Percentiles rank a stretch among this genome's conserved stretches.
These are phyloP conservation scores for Cerioporus squamosus DNA, from an alignment of 1,284 basidiomycete genomes.

Conservation along the genomic window DNA sequence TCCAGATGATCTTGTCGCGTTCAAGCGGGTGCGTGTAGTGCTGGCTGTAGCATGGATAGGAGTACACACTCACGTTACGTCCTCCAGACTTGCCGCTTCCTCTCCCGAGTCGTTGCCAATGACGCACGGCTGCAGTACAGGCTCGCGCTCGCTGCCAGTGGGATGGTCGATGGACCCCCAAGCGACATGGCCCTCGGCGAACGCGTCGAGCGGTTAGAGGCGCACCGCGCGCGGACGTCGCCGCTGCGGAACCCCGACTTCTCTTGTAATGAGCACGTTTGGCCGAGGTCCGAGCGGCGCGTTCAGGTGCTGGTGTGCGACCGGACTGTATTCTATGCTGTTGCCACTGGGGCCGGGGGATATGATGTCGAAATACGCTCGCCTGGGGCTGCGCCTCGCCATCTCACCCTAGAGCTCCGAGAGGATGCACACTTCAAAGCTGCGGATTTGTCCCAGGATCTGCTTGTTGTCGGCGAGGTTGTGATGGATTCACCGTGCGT, in stretches of 20 bases:
- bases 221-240: neutral
- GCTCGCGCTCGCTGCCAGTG: constrained; percentile 3
- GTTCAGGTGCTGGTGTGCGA: constrained; percentile 8
- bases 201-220: neutral
- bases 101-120: neutral
- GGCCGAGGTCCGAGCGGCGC: neutral
- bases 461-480: neutral
- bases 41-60: no score
- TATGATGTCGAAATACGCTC: constrained; percentile 4
- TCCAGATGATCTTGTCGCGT: constrained; percentile 2
- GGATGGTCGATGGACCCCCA: constrained; percentile 7
- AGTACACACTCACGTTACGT: no score
- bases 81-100: constrained; percentile 1
- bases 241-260: neutral
- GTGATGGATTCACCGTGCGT: neutral
- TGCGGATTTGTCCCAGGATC: constrained; percentile 4
- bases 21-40: neutral
- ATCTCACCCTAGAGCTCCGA: neutral
- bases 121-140: constrained; percentile 6
- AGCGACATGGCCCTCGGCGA: neutral
- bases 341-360: neutral
- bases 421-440: neutral
- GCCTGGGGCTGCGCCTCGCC: neutral
- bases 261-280: neutral
- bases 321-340: constrained; percentile 2